These are phyloP conservation scores for carrot (Daucus carota) DNA, from an alignment of 129 eudicot genomes.

Conservation along the genomic window DH1_v3.0 NC_030386.2:32679001-32679500, in stretches of 20 bases:
- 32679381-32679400: neutral
- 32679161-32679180: neutral
- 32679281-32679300: neutral
- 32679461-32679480: neutral
- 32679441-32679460: neutral
- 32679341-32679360: neutral
- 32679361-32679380: neutral
- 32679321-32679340: neutral
- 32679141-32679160: neutral
- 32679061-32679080: neutral
- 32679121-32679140: neutral
- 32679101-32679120: neutral
- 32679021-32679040: too few relatives aligned
- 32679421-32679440: neutral
- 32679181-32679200: neutral
- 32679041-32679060: neutral
- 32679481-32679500: too few relatives aligned
- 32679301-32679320: neutral
- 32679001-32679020: neutral
- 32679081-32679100: neutral
- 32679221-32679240: neutral
- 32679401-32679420: neutral
- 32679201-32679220: neutral
- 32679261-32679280: neutral
- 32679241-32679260: neutral